Base-by-base conservation (phyloP, 2,329 filamentous ascomycete species). In the Microcyclosporella mali region DNA sequence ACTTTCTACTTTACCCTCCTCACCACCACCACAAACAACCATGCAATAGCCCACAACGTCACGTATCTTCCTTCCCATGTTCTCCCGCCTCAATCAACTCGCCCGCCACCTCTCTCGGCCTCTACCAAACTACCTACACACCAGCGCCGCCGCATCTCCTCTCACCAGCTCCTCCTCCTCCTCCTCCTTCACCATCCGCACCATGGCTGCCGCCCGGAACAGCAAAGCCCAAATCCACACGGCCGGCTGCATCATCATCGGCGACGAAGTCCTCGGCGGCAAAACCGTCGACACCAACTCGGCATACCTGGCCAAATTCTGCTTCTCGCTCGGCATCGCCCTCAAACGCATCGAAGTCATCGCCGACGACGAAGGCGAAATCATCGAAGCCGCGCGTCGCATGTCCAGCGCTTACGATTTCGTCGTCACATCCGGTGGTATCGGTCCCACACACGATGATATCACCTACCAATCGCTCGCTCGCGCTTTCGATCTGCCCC, bases 361-460 rank as follows among this genome's bases (percentile, higher is more conserved):
- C 57, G 84, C 87, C 48, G 92, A 98, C 58, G 89, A 95, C 51
- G 88, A 95, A 61, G 71, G 72, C 49, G 89, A 95, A 58, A 97
- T 98, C 60, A 72, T 90, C 39, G 89, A 97, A 64, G 88, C 88
- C 1, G 83, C 88, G 4, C 75, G 75, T 40, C 81, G 89, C 50
- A 94, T 98, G 88, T 94, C 86, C 60, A 74, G 77, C 40, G 82
- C 78, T 51, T 97, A 95, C 62, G 92, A 97, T 66, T 87, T 97
- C 63, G 86, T 98, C 34, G 87, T 97, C 4, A 97, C 92, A 6
- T 92, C 85, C 56, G 90, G 92, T 53, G 90, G 92, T 21, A 97
- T 98, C 60, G 90, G 90, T 9, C 92, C 92, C 52, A 97, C 90
- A 43, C 90, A 97, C 71, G 92, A 98, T 66, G 92, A 98, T 63